A percentile compares a stretch with the other conserved stretches of the same genome.
Conservation (phyloP, 768 basidiomycete genomes). For the Boletus coccyginus region DNA sequence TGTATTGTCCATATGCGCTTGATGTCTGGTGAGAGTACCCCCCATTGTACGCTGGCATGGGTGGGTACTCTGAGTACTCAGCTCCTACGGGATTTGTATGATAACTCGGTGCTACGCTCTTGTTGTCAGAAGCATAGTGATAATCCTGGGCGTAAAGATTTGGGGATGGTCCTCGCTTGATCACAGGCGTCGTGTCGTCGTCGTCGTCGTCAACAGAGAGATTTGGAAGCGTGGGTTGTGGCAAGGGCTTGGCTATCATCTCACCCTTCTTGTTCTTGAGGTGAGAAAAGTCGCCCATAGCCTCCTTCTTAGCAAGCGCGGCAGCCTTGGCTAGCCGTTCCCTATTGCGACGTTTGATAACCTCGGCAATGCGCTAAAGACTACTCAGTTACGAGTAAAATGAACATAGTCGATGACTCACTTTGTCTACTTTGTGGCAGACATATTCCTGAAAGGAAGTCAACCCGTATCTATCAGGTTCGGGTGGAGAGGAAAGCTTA, state of each 20-base stretch:
- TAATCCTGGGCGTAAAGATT: constrained; percentile 56
- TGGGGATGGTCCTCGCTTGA: constrained; percentile 52
- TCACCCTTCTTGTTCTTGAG: constrained; percentile 93
- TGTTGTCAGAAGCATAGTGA: constrained; percentile 51
- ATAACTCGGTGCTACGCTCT: constrained; percentile 37
- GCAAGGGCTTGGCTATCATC: constrained; percentile 71
- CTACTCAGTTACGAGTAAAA: constrained; percentile 11
- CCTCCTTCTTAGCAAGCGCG: constrained; percentile 86
- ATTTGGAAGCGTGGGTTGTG: constrained; percentile 93
- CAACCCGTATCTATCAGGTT: neutral
- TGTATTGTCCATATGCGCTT: constrained; percentile 53
- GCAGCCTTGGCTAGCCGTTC: constrained; percentile 80
- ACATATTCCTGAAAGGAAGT: constrained; percentile 74
- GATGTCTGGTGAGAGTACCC: constrained; percentile 59
- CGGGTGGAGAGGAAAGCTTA: constrained; percentile 24
- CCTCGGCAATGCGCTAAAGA: constrained; percentile 80
- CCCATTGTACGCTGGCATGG: constrained; percentile 73
- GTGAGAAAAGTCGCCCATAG: constrained; percentile 85
- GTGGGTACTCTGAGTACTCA: constrained; percentile 50
- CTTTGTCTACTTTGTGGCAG: constrained; percentile 99
- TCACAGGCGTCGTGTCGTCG: constrained; percentile 53
- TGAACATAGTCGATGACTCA: constrained; percentile 29
- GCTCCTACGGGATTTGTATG: constrained; percentile 40
- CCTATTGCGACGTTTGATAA: constrained; percentile 89
- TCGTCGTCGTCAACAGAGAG: constrained; percentile 78